Percentiles rank a stretch among this genome's conserved stretches.
Conservation (phyloP, 768 basidiomycete genomes). For the Suillus clintonianus region DNA sequence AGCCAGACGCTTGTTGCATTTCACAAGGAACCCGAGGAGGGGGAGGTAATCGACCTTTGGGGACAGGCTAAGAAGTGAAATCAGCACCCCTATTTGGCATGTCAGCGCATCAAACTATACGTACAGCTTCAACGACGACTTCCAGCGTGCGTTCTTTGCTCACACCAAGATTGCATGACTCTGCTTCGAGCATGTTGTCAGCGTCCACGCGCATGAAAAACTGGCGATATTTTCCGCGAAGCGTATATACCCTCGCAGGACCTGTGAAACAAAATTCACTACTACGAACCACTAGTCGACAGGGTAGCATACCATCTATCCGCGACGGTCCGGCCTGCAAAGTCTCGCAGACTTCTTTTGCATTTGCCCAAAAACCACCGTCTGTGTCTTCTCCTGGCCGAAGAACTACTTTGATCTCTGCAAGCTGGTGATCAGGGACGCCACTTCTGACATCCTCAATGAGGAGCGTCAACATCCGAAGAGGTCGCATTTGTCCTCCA, state of each 20-base stretch:
- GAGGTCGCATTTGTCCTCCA: slow-evolving; percentile 17
- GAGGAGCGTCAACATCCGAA: slow-evolving; percentile 65
- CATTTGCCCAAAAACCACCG: slow-evolving; percentile 73
- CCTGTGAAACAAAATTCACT: slow-evolving; percentile 38
- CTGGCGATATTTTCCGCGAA: slow-evolving; percentile 70
- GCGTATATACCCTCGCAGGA: slow-evolving; percentile 66
- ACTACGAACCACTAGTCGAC: not conserved
- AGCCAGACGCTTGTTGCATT: slow-evolving; percentile 6
- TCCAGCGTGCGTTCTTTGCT: slow-evolving; percentile 55
- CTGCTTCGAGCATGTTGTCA: slow-evolving; percentile 49
- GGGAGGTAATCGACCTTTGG: slow-evolving; percentile 28
- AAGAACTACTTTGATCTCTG: slow-evolving; percentile 67
- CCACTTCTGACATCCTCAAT: slow-evolving; percentile 64
- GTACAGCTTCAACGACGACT: slow-evolving; percentile 60
- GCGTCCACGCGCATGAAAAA: slow-evolving; percentile 63
- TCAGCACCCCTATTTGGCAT: slow-evolving; percentile 4
- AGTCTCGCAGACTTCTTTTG: slow-evolving; percentile 56
- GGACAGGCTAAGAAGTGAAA: slow-evolving; percentile 19
- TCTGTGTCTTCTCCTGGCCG: slow-evolving; percentile 45
- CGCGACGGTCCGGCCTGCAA: slow-evolving; percentile 64
- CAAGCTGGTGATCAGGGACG: slow-evolving; percentile 55
- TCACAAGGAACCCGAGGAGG: slow-evolving; percentile 15
- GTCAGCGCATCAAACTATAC: slow-evolving; percentile 16
- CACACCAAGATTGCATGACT: slow-evolving; percentile 59
- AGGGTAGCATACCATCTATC: slow-evolving; percentile 57